Evolutionary conservation across 2,329 filamentous ascomycete genomes (phyloP), one percentile per base, ranked within the genome.

Genomic region (Ophiostoma australiae): DNA sequence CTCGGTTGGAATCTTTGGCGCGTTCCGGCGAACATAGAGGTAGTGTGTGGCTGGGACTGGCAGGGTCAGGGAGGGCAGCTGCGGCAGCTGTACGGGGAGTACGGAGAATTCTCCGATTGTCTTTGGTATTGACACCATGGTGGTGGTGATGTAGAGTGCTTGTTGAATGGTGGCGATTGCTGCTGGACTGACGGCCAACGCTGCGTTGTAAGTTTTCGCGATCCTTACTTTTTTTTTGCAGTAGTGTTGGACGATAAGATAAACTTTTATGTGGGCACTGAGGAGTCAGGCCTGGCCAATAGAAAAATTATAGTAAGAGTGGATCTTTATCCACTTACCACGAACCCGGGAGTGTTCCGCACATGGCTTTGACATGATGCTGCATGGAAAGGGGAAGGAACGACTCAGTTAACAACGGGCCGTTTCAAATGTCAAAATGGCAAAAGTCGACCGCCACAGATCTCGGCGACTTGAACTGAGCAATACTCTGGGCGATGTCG

Each of bases 1-100:
- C 70, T 86, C 84, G 8, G 90, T 91, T 17, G 91, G 88, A 58
- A 91, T 85, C 80, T 91, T 92, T 73, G 94, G 93, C 66, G 89
- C 85, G 80, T 98, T 94, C 70, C 88, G 88, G 74, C 92, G 92
- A 70, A 98, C 81, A 81, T 97, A 97, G 76, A 98, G 83, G 80
- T 94, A 92, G 81, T 98, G 95, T 68, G 87, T 87, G 72, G 89
- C 85, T 63, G 85, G 80, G 61, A 84, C 80, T 33, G 89, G 41
- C 8, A 68, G 52, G 4, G 72, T 86, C 72, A 86, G 91, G 1
- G 90, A 87, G 0, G 88, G 81, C n/a, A 85, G 80, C 20, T 87
- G 78, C 4, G 90, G 87, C 67, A 94, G 85, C 20, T 85, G 84
- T 23, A 97, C 81, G 0, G 91, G 88, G 1, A 97, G 85, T 70